Evolutionary conservation across 805 yeast genomes (phyloP).

Genomic region (Suhomyces sp.): DNA sequence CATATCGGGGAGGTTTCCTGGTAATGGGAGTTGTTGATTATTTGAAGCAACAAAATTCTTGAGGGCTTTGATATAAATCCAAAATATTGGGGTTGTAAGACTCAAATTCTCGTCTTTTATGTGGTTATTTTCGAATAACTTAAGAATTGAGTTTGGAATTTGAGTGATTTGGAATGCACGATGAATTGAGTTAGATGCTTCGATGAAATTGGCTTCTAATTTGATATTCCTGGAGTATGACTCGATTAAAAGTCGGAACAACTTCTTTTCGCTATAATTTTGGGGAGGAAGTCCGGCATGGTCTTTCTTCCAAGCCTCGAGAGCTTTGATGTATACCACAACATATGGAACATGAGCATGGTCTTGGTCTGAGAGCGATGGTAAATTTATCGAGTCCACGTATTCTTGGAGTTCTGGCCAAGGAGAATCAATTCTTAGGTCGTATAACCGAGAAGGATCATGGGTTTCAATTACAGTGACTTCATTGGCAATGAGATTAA

Average conservation of each 20-base stretch:
- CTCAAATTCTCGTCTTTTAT: slow-evolving; percentile 15
- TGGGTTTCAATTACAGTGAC: slow-evolving; percentile 71
- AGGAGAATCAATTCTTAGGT: slow-evolving; percentile 64
- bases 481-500: slow-evolving; percentile 54
- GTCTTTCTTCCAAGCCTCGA: slow-evolving; percentile 40
- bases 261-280: slow-evolving; percentile 40
- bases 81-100: slow-evolving; percentile 43
- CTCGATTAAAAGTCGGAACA: slow-evolving; percentile 38
- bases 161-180: slow-evolving; percentile 38
- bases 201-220: slow-evolving; percentile 48
- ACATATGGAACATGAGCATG: slow-evolving; percentile 69
- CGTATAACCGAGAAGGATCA: slow-evolving; percentile 63
- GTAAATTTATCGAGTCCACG: slow-evolving; percentile 51
- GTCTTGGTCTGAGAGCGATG: slow-evolving; percentile 41
- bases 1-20: slow-evolving; percentile 87
- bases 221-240: slow-evolving; percentile 46
- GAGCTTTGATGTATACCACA: slow-evolving; percentile 56
- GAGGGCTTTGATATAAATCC: slow-evolving; percentile 62
- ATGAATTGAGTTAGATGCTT: slow-evolving; percentile 36
- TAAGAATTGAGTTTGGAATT: slow-evolving; percentile 28
- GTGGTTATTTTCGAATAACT: slow-evolving; percentile 23
- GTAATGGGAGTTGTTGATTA: slow-evolving; percentile 56
- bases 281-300: slow-evolving; percentile 33
- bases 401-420: slow-evolving; percentile 66
- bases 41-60: slow-evolving; percentile 42